phyloP scores from a whole-genome alignment of 1,284 basidiomycete species.

The Apiotrichum domesticum region DNA sequence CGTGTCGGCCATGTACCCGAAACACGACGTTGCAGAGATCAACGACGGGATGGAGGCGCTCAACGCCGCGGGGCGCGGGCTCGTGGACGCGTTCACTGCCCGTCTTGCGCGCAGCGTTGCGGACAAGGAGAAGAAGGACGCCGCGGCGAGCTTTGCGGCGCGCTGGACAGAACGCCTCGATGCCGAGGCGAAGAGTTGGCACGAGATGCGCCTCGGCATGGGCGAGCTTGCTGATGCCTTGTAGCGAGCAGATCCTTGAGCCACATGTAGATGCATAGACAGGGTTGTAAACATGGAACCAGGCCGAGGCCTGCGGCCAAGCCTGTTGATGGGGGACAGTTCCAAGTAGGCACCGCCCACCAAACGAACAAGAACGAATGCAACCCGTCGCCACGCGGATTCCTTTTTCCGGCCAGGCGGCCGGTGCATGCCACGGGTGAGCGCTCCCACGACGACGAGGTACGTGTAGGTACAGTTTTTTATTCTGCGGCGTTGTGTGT shows the following conservation, averaged over 20 bases:
- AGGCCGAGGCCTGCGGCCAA: too few species aligned
- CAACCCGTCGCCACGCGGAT: too few species aligned
- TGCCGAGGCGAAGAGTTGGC: slow-evolving; percentile 26
- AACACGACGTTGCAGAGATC: slow-evolving; percentile 35
- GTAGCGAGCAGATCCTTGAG: not conserved
- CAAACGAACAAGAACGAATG: too few species aligned
- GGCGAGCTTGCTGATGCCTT: slow-evolving; percentile 13
- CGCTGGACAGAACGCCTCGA: slow-evolving; percentile 28
- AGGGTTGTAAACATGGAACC: too few species aligned
- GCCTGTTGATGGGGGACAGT: too few species aligned
- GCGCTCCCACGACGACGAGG: too few species aligned
- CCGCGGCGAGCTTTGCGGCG: slow-evolving; percentile 12
- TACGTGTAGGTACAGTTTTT: too few species aligned
- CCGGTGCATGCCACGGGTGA: too few species aligned
- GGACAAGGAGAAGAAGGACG: slow-evolving; percentile 7
- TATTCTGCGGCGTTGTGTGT: too few species aligned
- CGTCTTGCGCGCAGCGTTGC: slow-evolving; percentile 2
- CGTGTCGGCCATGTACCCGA: slow-evolving; percentile 31
- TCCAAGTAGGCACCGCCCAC: too few species aligned
- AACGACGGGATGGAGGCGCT: slow-evolving; percentile 19
- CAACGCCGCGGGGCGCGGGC: slow-evolving; percentile 7
- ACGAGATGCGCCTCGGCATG: slow-evolving; percentile 20
- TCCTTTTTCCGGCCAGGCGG: too few species aligned
- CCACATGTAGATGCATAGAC: too few species aligned
- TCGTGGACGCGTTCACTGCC: slow-evolving; percentile 8